phyloP scores from a whole-genome alignment of 73 alveolate species.

The Tetrahymena borealis region DNA sequence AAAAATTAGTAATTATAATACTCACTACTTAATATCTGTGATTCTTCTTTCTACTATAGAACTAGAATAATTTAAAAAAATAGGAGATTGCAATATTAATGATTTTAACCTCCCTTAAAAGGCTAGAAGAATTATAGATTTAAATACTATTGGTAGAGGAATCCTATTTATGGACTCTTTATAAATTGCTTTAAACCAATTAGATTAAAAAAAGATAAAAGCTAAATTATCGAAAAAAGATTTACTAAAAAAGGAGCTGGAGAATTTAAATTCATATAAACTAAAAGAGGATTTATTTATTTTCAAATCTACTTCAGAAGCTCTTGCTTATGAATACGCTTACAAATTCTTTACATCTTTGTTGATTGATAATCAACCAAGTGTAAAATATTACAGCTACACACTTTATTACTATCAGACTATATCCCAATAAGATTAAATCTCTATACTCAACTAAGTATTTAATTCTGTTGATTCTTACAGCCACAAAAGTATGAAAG shows the following conservation, averaged over 20 bases:
- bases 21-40: not conserved
- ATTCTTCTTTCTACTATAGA: not conserved
- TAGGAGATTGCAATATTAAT: not conserved
- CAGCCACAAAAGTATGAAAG: not conserved
- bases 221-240: not conserved
- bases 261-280: not conserved
- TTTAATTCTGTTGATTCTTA: not conserved
- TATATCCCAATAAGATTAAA: not conserved
- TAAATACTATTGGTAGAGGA: not conserved
- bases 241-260: not conserved
- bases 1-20: not conserved
- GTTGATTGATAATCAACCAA: not conserved
- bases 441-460: not conserved
- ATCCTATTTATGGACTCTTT: not conserved
- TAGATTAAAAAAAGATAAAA: not conserved
- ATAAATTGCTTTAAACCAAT: not conserved
- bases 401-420: not conserved
- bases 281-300: not conserved
- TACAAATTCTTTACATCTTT: not conserved
- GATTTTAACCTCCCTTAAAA: not conserved
- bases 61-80: not conserved
- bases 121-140: not conserved
- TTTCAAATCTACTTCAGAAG: not conserved
- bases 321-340: not conserved
- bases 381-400: not conserved